Conservation (phyloP, 495 filamentous ascomycete genomes). For the Penicillium egyptiacum region DNA sequence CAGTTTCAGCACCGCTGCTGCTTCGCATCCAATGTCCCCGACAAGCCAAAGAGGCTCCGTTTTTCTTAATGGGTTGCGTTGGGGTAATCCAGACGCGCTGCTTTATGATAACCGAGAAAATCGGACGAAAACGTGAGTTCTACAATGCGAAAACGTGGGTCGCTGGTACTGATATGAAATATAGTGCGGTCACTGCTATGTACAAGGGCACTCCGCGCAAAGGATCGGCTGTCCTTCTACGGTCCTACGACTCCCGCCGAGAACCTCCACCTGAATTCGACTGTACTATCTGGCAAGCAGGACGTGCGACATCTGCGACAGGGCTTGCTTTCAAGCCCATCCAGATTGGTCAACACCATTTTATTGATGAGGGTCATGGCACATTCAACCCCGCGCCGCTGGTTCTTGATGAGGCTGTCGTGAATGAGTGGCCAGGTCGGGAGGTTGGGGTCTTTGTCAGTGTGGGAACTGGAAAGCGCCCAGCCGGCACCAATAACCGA, state of each 20-base stretch:
- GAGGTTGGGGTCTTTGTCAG: slow-evolving; percentile 88
- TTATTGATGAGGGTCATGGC: slow-evolving; percentile 89
- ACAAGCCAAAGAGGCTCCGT: slow-evolving; percentile 36
- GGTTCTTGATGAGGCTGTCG: slow-evolving; percentile 82
- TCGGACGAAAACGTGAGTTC: slow-evolving; percentile 85
- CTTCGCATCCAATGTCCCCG: slow-evolving; percentile 31
- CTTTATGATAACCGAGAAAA: slow-evolving; percentile 82
- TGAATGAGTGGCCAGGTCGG: slow-evolving; percentile 92
- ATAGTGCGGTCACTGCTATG: slow-evolving; percentile 83
- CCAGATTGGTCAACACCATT: slow-evolving; percentile 86
- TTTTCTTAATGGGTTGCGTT: slow-evolving; percentile 47
- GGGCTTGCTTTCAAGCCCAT: slow-evolving; percentile 95
- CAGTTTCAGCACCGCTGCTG: slow-evolving; percentile 41
- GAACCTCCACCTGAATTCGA: slow-evolving; percentile 86
- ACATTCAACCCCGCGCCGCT: slow-evolving; percentile 88
- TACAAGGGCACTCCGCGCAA: slow-evolving; percentile 76
- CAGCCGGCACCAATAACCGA: slow-evolving; percentile 63
- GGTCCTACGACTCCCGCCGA: slow-evolving; percentile 91
- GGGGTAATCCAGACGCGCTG: slow-evolving; percentile 59
- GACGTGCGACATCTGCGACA: slow-evolving; percentile 89
- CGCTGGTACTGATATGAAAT: slow-evolving; percentile 10
- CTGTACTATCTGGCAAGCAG: slow-evolving; percentile 94
- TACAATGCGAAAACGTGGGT: not conserved
- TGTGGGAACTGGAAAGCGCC: slow-evolving; percentile 88
- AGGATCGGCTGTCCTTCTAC: slow-evolving; percentile 67